Percentiles rank a stretch among this genome's conserved stretches.
phyloP scores from a whole-genome alignment of 768 basidiomycete species.

The Leccinellum rugosiceps region DNA sequence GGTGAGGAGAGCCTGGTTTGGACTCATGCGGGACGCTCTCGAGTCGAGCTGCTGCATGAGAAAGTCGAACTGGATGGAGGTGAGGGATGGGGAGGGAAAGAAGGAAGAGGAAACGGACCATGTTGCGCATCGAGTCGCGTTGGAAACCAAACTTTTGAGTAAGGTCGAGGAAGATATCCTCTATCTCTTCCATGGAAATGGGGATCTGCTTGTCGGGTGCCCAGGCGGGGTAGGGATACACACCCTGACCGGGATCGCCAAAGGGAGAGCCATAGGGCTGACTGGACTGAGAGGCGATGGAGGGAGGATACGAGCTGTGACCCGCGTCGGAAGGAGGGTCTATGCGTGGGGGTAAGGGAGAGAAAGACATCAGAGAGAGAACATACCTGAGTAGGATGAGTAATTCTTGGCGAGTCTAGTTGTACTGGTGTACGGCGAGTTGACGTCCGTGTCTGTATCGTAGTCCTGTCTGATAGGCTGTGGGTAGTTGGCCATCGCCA shows the following conservation, averaged over 20 bases:
- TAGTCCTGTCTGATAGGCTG: constrained; percentile 37
- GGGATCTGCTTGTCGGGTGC: constrained; percentile 89
- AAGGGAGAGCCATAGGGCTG: constrained; percentile 58
- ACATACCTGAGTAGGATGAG: constrained; percentile 18
- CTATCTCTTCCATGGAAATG: constrained; percentile 96
- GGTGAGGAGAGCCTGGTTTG: constrained; percentile 92
- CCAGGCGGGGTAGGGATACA: constrained; percentile 94
- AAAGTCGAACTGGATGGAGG: constrained; percentile 77
- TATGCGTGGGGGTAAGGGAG: neutral
- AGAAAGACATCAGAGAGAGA: neutral
- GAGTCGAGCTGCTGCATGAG: constrained; percentile 98
- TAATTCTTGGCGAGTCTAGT: constrained; percentile 48
- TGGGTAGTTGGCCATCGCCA: constrained; percentile 26
- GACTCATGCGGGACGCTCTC: constrained; percentile 96
- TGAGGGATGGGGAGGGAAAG: constrained; percentile 3
- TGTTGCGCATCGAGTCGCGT: constrained; percentile 93
- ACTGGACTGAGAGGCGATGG: constrained; percentile 60
- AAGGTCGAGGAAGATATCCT: constrained; percentile 97
- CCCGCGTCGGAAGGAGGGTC: constrained; percentile 31
- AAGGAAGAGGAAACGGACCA: constrained; percentile 46
- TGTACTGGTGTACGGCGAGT: constrained; percentile 58
- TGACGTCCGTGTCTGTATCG: constrained; percentile 47
- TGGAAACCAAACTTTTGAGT: constrained; percentile 99
- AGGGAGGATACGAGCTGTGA: constrained; percentile 48
- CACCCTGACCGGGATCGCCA: constrained; percentile 49